phyloP scores from a whole-genome alignment of 139 green algal genomes.

The Penium margaritaceum region DNA sequence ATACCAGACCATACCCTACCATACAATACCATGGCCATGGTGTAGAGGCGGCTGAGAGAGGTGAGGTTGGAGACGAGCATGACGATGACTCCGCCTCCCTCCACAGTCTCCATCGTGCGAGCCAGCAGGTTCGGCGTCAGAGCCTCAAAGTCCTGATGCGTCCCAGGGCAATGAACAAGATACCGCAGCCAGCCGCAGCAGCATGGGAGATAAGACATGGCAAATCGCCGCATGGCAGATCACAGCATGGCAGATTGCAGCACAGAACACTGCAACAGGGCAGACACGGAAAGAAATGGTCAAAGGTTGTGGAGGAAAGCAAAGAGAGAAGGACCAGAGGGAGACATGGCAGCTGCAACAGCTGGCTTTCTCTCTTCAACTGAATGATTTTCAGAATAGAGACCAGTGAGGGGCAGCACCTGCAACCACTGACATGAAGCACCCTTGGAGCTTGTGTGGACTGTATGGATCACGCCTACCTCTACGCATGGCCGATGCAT shows the following conservation, averaged over 20 bases:
- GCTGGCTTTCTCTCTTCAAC: too few species aligned
- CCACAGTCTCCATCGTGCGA: slow-evolving; percentile 92
- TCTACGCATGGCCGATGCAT: too few species aligned
- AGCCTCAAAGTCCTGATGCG: slow-evolving; percentile 93
- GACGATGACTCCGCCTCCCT: slow-evolving; percentile 88
- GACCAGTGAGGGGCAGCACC: too few species aligned
- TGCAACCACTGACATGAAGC: too few species aligned
- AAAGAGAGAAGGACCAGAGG: neutral
- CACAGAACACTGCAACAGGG: neutral
- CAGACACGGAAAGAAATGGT: neutral
- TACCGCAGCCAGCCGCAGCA: neutral
- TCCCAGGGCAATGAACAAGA: neutral
- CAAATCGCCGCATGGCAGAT: neutral
- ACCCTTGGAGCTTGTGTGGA: too few species aligned
- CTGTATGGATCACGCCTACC: too few species aligned
- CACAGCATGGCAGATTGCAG: neutral
- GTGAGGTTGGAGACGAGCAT: slow-evolving; percentile 79
- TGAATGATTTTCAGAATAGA: too few species aligned
- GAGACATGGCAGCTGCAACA: too few species aligned
- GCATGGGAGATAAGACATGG: neutral
- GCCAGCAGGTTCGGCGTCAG: slow-evolving; percentile 95
- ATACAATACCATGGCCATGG: slow-evolving; percentile 85
- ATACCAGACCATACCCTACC: too few species aligned
- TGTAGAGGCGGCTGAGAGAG: slow-evolving; percentile 86
- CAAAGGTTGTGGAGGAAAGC: neutral